Evolutionary conservation across 352 stramenopile genomes (phyloP), one percentile per base, ranked within the genome.

Genomic region (Blastocystis sp.): DNA sequence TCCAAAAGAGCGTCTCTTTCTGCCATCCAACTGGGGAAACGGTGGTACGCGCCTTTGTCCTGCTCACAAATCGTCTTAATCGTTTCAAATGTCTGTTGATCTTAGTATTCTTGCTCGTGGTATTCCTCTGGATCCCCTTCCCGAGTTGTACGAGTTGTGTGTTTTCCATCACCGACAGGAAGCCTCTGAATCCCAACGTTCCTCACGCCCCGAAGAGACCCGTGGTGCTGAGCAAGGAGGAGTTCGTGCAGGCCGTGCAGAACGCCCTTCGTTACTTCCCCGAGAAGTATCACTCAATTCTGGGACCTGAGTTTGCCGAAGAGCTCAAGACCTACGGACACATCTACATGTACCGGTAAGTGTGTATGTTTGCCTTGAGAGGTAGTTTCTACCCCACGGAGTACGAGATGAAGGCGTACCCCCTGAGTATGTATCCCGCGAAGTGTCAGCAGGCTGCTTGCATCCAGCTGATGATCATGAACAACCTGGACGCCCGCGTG

Each of bases 391-490:
- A 91, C 9, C 92, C 92, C 14, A 90, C 89, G 34, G 88, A 90
- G 86, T 95, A 95, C 87, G 91, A 94, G 88, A 94, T 95, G 90
- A 93, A 92, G 84, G 92, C 92, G 69, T 93, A 94, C 88, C 90
- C 91, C 53, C 91, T 95, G 75, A 87, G 90, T 2, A 84, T 72
- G 86, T 94, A 94, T 88, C 91, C 91, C 0, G 89, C 90, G 34
- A 88, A 90, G 63, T 92, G 89, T 88, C 90, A 89, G 61, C 90
- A 93, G 56, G 91, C 91, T 16, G 91, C 91, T 16, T 90, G 90
- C 24, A 93, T 95, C 63, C 91, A 92, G 89, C 90, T 94, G 85
- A 94, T 94, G 91, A 93, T 94, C 88, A 94, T 94, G 54, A 94
- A 94, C 90, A 94, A 95, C 88, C 87, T 95, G 27, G 91, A 94